Base-by-base conservation (phyloP, 1,284 basidiomycete genomes). In the Cutaneotrichosporon spelunceum region DNA sequence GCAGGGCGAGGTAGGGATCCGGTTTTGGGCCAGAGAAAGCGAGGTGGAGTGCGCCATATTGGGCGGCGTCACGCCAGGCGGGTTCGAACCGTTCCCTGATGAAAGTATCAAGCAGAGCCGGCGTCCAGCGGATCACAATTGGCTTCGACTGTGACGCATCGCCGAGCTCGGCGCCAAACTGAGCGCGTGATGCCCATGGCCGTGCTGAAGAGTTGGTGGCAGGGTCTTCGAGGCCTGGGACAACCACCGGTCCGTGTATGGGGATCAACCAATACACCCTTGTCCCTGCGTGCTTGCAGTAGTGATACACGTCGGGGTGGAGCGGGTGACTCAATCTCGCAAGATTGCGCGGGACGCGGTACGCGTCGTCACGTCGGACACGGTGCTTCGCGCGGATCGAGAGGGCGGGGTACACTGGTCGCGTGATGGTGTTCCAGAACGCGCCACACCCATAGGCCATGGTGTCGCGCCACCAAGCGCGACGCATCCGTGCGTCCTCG, bases 221-320 rank as follows among this genome's bases (percentile, higher is more conserved):
- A 8, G 39, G 52, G 42, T 68, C 66, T 9, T 66, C 61, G 13
- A 67, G 52, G 0, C 56, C 49, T 1, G 73, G 72, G 0, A 75
- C 33, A 1, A 66, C n/a, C 8, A 77, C 70, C 2, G 73, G 71
- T 1, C 74, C 74, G 42, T 73, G 66, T 4, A 77, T 62, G 1
- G 75, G 75, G 19, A 77, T 68, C 11, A 72, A 36, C 75, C 75
- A 77, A 53, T 72, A 66, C 14, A 77, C 68, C n/a, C 71, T 59
- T 6, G 53, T 44, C 16, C 55, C 19, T 6, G 70, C 60, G 21
- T 63, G 34, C 5, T 33, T 26, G 57, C 68, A 60, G 62, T 70
- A 73, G 21, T 57, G 42, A 3, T 19, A 14, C 2, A 74, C 45
- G 53, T 63, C 49, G 0, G 75, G 73, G 58, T 75, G 73, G 50